A percentile compares a stretch with the other conserved stretches of the same genome.
Evolutionary conservation across 2,329 filamentous ascomycete genomes (phyloP).

Genomic region (Chrysoporthe austroafricana): DNA sequence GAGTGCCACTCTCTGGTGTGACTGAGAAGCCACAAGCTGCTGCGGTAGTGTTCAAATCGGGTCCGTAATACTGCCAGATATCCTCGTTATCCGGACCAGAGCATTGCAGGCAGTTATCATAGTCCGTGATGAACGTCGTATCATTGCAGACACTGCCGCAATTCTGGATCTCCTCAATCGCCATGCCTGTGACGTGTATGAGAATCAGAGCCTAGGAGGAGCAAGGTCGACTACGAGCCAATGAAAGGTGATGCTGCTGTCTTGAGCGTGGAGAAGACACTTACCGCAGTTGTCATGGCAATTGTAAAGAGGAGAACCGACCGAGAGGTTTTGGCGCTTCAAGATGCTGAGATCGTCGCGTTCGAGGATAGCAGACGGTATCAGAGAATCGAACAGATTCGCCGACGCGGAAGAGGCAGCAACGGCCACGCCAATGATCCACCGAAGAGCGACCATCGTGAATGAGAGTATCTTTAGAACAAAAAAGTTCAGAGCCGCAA

Average conservation of each 20-base stretch:
- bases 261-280: slow-evolving; percentile 21
- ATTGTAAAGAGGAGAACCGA: slow-evolving; percentile 45
- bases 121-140: slow-evolving; percentile 43
- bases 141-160: slow-evolving; percentile 41
- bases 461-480: not conserved
- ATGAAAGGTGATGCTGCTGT: not conserved
- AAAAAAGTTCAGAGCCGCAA: not conserved
- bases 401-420: slow-evolving; percentile 15
- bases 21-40: slow-evolving; percentile 35
- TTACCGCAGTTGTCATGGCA: slow-evolving; percentile 51
- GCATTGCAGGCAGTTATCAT: slow-evolving; percentile 46
- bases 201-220: not conserved
- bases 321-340: slow-evolving; percentile 38
- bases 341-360: slow-evolving; percentile 17
- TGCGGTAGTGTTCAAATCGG: slow-evolving; percentile 37
- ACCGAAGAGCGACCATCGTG: slow-evolving; percentile 19
- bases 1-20: slow-evolving; percentile 30
- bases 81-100: slow-evolving; percentile 43
- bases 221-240: not conserved
- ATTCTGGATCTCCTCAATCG: slow-evolving; percentile 39
- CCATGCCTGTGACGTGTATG: slow-evolving; percentile 34
- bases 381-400: not conserved
- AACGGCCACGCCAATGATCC: slow-evolving; percentile 17
- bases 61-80: slow-evolving; percentile 48
- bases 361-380: not conserved